Conservation (phyloP, 1,139 yeast genomes). For the Starmera stellimalicola region DNA sequence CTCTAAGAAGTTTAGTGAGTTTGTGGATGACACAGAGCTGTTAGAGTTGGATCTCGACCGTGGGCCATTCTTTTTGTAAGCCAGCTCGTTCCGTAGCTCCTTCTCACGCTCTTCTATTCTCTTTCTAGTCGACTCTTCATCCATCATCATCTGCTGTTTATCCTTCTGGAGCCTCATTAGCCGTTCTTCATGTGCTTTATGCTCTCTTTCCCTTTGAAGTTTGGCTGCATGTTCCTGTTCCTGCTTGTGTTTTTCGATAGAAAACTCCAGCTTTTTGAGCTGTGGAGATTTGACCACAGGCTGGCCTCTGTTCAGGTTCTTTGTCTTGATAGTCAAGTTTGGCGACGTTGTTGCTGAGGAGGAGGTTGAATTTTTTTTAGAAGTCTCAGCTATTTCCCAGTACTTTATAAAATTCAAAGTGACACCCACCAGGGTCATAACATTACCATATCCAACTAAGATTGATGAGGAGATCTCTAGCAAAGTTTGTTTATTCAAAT, state of each 20-base stretch:
- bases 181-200: conserved; percentile 19
- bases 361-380: conserved; percentile 6
- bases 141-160: conserved; percentile 12
- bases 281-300: conserved; percentile 2
- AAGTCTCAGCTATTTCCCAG: conserved; percentile 19
- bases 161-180: conserved; percentile 15
- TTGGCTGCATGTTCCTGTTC: conserved; percentile 21
- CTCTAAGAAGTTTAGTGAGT: conserved; percentile 3
- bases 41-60: conserved; percentile 15
- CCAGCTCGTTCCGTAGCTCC: conserved; percentile 17
- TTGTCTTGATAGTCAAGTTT: conserved; percentile 14
- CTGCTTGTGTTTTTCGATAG: conserved; percentile 17
- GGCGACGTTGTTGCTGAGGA: conserved; percentile 13
- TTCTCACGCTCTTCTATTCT: conserved; percentile 21
- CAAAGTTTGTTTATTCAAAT: neutral
- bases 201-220: conserved; percentile 19
- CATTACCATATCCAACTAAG: conserved; percentile 5
- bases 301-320: conserved; percentile 4
- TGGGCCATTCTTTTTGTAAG: conserved; percentile 3
- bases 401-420: conserved; percentile 18
- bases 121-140: conserved; percentile 13
- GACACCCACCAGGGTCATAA: conserved; percentile 15
- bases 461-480: neutral
- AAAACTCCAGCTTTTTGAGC: conserved; percentile 13
- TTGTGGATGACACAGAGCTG: conserved; percentile 6